These are phyloP conservation scores for Orbilia quercus DNA, from an alignment of 2,329 filamentous ascomycete genomes.

Conservation along the genomic window DNA sequence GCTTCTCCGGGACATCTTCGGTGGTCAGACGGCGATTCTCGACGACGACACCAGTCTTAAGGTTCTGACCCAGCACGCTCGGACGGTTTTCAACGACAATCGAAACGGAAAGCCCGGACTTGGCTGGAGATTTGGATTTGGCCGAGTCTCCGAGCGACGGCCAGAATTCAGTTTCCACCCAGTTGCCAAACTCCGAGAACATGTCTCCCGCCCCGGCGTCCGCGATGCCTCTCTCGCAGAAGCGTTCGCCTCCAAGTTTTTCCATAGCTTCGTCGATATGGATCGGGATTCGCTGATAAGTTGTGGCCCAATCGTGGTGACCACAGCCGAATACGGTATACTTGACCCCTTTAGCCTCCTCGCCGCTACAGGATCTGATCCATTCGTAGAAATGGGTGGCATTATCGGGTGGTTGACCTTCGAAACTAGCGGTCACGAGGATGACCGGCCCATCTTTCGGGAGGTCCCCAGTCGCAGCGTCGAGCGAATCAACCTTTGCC, in stretches of 20 bases:
- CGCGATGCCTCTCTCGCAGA: slow-evolving; percentile 68
- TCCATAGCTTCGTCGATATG: slow-evolving; percentile 70
- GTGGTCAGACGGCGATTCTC: slow-evolving; percentile 68
- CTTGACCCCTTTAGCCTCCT: slow-evolving; percentile 69
- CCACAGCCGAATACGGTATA: slow-evolving; percentile 80
- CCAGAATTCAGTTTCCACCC: slow-evolving; percentile 73
- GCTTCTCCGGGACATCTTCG: slow-evolving; percentile 69
- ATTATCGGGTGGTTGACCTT: slow-evolving; percentile 79
- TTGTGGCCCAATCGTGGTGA: slow-evolving; percentile 69
- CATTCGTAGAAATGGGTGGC: slow-evolving; percentile 75
- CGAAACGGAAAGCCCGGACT: slow-evolving; percentile 55
- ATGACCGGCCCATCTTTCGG: slow-evolving; percentile 70
- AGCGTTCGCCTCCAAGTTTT: slow-evolving; percentile 66
- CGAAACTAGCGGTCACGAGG: slow-evolving; percentile 77
- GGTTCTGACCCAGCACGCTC: slow-evolving; percentile 72
- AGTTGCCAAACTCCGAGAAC: slow-evolving; percentile 75
- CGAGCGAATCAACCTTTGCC: slow-evolving; percentile 70
- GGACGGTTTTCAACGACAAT: slow-evolving; percentile 64
- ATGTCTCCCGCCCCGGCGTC: slow-evolving; percentile 74
- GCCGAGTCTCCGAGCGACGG: slow-evolving; percentile 64
- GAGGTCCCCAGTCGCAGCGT: slow-evolving; percentile 72
- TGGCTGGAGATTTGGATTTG: slow-evolving; percentile 60
- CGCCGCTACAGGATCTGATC: slow-evolving; percentile 69
- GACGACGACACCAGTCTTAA: slow-evolving; percentile 72
- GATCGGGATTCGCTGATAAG: slow-evolving; percentile 76